These are phyloP conservation scores for Anthracocystis setariae DNA, from an alignment of 1,284 basidiomycete species.

Conservation along the genomic window DNA sequence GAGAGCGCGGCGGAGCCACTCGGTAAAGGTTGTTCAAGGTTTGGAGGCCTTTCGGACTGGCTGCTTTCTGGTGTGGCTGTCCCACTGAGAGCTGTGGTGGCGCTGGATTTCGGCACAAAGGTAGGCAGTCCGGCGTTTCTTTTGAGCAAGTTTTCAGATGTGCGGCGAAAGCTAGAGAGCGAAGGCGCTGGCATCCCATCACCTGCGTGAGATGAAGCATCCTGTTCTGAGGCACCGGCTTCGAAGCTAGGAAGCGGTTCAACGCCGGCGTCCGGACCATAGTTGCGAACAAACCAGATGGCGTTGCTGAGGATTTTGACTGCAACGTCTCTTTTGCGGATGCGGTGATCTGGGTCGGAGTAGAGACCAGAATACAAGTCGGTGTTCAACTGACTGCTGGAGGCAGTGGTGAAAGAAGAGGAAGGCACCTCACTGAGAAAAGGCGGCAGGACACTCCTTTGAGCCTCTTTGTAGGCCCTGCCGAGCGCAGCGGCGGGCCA, in stretches of 20 bases:
- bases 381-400: constrained; percentile 11
- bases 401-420: constrained; percentile 4
- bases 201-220: background rate
- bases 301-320: constrained; percentile 59
- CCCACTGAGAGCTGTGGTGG: constrained; percentile 50
- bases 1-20: background rate
- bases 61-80: constrained; percentile 40
- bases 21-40: constrained; percentile 8
- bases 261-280: constrained; percentile 41
- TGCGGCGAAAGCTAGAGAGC: constrained; percentile 22
- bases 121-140: constrained; percentile 33
- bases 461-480: constrained; percentile 48
- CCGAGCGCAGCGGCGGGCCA: constrained; percentile 51
- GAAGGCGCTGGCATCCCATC: constrained; percentile 17
- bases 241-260: constrained; percentile 11
- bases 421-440: constrained; percentile 11
- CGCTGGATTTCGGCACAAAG: constrained; percentile 37
- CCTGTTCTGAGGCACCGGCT: background rate
- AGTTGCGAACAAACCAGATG: constrained; percentile 57
- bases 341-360: constrained; percentile 32
- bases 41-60: constrained; percentile 19
- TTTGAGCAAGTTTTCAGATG: constrained; percentile 42
- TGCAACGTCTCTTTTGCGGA: constrained; percentile 60
- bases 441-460: constrained; percentile 22
- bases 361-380: constrained; percentile 20